These are phyloP conservation scores for Moesziomyces globuligerus DNA, from an alignment of 1,284 basidiomycete species.

Conservation along the genomic window DNA sequence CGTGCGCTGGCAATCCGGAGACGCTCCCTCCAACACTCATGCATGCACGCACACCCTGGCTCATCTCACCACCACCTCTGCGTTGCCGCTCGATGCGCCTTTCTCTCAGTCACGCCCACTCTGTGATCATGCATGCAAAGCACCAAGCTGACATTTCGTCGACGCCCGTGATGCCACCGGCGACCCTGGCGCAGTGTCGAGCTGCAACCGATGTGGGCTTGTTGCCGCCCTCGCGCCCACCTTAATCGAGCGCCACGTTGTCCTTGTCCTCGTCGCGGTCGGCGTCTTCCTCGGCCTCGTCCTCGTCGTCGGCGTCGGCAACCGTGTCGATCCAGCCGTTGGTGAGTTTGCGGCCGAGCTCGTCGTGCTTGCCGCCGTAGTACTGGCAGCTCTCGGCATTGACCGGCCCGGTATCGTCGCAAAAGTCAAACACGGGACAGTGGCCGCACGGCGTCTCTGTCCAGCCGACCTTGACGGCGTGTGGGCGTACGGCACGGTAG, in stretches of 20 bases:
- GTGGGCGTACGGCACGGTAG: slow-evolving; percentile 52
- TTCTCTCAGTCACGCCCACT: too few relatives aligned
- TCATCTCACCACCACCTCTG: too few relatives aligned
- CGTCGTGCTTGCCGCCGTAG: slow-evolving; percentile 47
- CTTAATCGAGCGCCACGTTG: not conserved
- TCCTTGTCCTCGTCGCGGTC: slow-evolving; percentile 8
- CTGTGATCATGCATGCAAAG: too few relatives aligned
- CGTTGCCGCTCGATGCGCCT: too few relatives aligned
- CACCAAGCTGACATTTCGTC: not conserved
- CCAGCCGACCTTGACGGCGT: slow-evolving; percentile 49
- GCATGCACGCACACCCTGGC: too few relatives aligned
- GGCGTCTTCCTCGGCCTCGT: slow-evolving; percentile 16
- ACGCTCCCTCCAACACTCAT: too few relatives aligned
- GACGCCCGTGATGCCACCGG: too few relatives aligned
- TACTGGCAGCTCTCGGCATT: slow-evolving; percentile 59
- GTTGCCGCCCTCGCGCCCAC: too few relatives aligned
- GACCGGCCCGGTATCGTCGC: slow-evolving; percentile 55
- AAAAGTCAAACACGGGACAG: slow-evolving; percentile 63
- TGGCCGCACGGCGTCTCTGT: slow-evolving; percentile 59
- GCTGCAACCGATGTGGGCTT: too few relatives aligned
- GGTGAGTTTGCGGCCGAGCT: slow-evolving; percentile 35
- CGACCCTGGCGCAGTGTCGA: too few relatives aligned
- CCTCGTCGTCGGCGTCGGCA: slow-evolving; percentile 27
- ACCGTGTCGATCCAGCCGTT: slow-evolving; percentile 48
- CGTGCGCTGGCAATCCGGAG: too few relatives aligned